These are phyloP conservation scores for Irpex sp. DNA, from an alignment of 1,284 basidiomycete genomes.

Conservation along the genomic window DNA sequence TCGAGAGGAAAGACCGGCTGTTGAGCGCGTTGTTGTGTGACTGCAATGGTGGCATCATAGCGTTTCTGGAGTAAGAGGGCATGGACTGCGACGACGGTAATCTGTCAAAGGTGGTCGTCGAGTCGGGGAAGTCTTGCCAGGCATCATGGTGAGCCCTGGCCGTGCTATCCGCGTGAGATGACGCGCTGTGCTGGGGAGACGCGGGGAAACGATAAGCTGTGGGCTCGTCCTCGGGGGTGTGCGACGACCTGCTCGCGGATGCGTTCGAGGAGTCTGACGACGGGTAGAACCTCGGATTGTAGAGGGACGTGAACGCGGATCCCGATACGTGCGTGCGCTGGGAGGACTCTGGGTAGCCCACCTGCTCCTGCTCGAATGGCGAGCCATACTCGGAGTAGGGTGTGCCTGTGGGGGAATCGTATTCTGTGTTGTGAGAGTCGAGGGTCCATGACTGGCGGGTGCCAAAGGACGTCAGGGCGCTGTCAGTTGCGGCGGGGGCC, in stretches of 20 bases:
- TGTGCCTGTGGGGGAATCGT: slow-evolving; percentile 20
- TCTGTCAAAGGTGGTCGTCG: slow-evolving; percentile 10
- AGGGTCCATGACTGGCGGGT: slow-evolving; percentile 24
- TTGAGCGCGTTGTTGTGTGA: background rate
- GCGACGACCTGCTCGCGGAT: slow-evolving; percentile 2
- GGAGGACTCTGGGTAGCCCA: slow-evolving; percentile 32
- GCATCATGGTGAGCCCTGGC: slow-evolving; percentile 3
- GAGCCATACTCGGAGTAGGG: slow-evolving; percentile 18
- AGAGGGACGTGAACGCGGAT: slow-evolving; percentile 23
- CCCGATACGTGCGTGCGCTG: slow-evolving; percentile 31
- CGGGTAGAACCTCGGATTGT: slow-evolving; percentile 19
- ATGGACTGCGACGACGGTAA: slow-evolving; percentile 2
- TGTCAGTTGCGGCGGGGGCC: slow-evolving; percentile 16
- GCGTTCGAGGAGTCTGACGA: slow-evolving; percentile 9
- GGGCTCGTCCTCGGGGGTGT: slow-evolving; percentile 12
- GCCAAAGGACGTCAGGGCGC: slow-evolving; percentile 14
- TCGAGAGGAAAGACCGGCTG: background rate
- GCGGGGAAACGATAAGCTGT: slow-evolving; percentile 3
- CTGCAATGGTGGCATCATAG: background rate
- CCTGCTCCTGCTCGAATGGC: slow-evolving; percentile 19
- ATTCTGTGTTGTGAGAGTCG: slow-evolving; percentile 18
- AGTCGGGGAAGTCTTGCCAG: slow-evolving; percentile 11
- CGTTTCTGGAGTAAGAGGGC: slow-evolving; percentile 1
- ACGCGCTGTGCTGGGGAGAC: slow-evolving; percentile 7
- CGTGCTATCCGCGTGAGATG: background rate